A percentile compares a stretch with the other conserved stretches of the same genome.
Evolutionary conservation across 495 filamentous ascomycete species (phyloP).

Genomic region (Talaromyces proteolyticus): DNA sequence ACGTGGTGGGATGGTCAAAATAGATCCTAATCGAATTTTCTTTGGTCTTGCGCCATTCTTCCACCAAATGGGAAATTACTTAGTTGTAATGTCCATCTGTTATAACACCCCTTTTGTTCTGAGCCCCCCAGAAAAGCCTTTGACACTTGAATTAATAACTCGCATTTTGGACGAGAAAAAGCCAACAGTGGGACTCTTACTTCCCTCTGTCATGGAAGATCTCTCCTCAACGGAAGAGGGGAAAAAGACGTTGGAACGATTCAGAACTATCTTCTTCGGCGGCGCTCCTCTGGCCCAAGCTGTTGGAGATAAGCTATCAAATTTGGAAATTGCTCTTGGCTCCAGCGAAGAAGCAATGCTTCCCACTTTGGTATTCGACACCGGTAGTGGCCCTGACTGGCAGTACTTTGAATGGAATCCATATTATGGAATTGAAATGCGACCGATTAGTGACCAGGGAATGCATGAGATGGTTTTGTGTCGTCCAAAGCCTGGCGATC

Average conservation of each 20-base stretch:
- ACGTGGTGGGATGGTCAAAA: neutral
- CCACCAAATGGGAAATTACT: constrained; percentile 12
- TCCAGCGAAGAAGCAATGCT: constrained; percentile 14
- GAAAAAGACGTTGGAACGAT: constrained; percentile 1
- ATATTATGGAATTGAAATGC: constrained; percentile 34
- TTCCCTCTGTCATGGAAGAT: constrained; percentile 15
- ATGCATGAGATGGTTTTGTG: constrained; percentile 35
- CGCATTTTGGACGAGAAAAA: constrained; percentile 5
- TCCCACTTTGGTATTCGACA: constrained; percentile 20
- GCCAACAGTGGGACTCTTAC: constrained; percentile 7
- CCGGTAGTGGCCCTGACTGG: constrained; percentile 45
- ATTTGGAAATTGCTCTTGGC: constrained; percentile 10
- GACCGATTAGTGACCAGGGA: constrained; percentile 26
- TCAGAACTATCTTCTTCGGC: constrained; percentile 15
- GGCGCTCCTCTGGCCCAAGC: constrained; percentile 17
- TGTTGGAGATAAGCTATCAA: constrained; percentile 9
- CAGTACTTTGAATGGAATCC: constrained; percentile 44
- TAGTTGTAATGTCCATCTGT: constrained; percentile 8
- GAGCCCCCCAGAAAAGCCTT: constrained; percentile 8
- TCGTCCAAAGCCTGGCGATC: constrained; percentile 5
- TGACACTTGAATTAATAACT: constrained; percentile 8
- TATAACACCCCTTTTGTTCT: constrained; percentile 11
- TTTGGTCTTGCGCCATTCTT: constrained; percentile 20
- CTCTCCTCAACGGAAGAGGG: constrained; percentile 4
- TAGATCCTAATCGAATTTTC: neutral